Conservation (phyloP, 2,329 filamentous ascomycete species). For the Pseudocercospora macadamiae region DNA sequence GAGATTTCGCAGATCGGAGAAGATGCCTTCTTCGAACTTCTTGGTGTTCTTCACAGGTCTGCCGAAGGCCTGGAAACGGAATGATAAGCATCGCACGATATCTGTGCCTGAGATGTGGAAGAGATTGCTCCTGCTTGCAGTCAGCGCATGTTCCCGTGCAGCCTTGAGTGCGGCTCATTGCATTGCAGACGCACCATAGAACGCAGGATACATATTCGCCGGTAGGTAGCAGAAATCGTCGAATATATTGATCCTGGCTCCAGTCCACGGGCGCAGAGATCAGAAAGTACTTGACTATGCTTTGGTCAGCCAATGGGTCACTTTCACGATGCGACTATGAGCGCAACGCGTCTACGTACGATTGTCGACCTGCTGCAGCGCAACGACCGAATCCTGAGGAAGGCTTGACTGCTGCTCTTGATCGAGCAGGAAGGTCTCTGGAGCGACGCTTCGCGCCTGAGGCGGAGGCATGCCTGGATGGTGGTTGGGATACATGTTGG, state of each 20-base stretch:
- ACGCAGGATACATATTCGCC: conserved; percentile 99
- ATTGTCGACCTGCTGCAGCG: conserved; percentile 97
- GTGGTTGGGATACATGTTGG: conserved; percentile 58
- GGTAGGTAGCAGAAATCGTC: conserved; percentile 90
- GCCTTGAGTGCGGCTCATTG: conserved; percentile 17
- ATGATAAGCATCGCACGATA: conserved; percentile 96
- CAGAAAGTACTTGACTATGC: conserved; percentile 95
- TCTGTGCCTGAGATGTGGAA: conserved; percentile 99
- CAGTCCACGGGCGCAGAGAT: conserved; percentile 98
- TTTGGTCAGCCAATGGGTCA: conserved; percentile 37
- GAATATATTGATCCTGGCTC: conserved; percentile 94
- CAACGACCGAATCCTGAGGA: conserved; percentile 94
- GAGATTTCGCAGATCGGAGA: conserved; percentile 95
- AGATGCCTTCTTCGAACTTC: conserved; percentile 99
- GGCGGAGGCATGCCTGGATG: conserved; percentile 81
- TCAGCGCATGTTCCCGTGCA: conserved; percentile 12
- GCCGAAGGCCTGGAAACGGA: conserved; percentile 97
- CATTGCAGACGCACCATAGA: conserved; percentile 66
- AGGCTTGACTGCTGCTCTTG: conserved; percentile 95
- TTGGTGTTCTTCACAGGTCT: conserved; percentile 99
- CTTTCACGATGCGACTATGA: neutral
- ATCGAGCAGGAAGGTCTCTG: conserved; percentile 98
- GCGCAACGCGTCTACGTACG: conserved; percentile 58
- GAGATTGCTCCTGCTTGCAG: conserved; percentile 77
- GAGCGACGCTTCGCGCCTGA: conserved; percentile 71